These are phyloP conservation scores for Trichosporon asahii DNA, from an alignment of 1,284 basidiomycete genomes.

Conservation along the genomic window DNA sequence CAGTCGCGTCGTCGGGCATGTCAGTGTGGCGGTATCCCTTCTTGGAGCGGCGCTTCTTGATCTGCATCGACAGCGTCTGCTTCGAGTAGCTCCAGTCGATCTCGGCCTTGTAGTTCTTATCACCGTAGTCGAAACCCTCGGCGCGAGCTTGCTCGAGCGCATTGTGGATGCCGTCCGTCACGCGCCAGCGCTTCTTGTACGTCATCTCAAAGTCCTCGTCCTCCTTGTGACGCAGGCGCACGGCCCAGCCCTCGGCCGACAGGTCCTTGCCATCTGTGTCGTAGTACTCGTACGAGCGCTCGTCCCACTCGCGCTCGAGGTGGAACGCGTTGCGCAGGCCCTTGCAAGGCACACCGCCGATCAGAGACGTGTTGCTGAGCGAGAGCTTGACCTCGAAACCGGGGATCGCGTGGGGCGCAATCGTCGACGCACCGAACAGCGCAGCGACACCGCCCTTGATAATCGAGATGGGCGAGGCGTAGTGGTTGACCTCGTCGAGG, in stretches of 20 bases:
- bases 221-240: slow-evolving; percentile 18
- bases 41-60: slow-evolving; percentile 10
- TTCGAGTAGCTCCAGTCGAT: slow-evolving; percentile 20
- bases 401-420: slow-evolving; percentile 4
- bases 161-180: neutral
- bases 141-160: slow-evolving; percentile 12
- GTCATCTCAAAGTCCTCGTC: slow-evolving; percentile 13
- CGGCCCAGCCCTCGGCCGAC: slow-evolving; percentile 11
- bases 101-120: slow-evolving; percentile 16
- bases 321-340: slow-evolving; percentile 10
- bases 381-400: slow-evolving; percentile 18
- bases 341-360: slow-evolving; percentile 11
- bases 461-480: slow-evolving; percentile 4
- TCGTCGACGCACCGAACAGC: slow-evolving; percentile 1
- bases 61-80: slow-evolving; percentile 11
- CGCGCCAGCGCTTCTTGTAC: slow-evolving; percentile 17
- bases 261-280: slow-evolving; percentile 13
- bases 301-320: neutral
- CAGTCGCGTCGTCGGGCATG: slow-evolving; percentile 8
- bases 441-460: slow-evolving; percentile 11
- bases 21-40: slow-evolving; percentile 5
- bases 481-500: slow-evolving; percentile 7
- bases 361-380: slow-evolving; percentile 12
- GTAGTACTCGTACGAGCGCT: slow-evolving; percentile 14
- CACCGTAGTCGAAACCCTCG: slow-evolving; percentile 13